Evolutionary conservation across 331 rosid species (phyloP).

Genomic region (Pyracantha coccinea): DNA sequence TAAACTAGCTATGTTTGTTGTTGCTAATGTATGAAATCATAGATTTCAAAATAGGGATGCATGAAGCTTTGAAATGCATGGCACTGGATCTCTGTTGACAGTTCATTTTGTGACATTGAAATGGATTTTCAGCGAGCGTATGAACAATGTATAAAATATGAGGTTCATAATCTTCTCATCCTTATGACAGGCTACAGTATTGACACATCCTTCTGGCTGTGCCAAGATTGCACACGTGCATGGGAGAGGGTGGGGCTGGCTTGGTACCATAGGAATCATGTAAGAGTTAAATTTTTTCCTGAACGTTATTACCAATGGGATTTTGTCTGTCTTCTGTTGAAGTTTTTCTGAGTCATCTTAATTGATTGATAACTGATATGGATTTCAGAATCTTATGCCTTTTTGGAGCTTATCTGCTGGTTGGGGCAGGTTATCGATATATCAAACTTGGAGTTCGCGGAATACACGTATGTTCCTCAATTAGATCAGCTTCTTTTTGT

Average conservation of each 20-base stretch:
- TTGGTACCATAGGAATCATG: constrained; percentile 51
- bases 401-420: constrained; percentile 66
- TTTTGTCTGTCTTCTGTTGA: neutral
- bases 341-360: constrained; percentile 12
- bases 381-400: constrained; percentile 64
- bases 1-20: neutral
- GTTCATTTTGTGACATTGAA: neutral
- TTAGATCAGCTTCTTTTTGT: constrained; percentile 5
- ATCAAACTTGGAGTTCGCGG: constrained; percentile 58
- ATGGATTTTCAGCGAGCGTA: neutral
- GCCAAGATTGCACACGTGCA: constrained; percentile 43
- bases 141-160: neutral
- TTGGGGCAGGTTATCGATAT: constrained; percentile 59
- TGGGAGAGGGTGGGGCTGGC: constrained; percentile 77
- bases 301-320: neutral
- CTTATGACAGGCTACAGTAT: constrained; percentile 48
- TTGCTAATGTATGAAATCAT: neutral
- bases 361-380: constrained; percentile 8
- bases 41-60: neutral
- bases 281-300: constrained; percentile 25
- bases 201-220: constrained; percentile 94
- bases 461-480: constrained; percentile 48
- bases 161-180: constrained; percentile 20
- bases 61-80: constrained; percentile 3
- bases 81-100: neutral